Conservation (phyloP, 1,284 basidiomycete species). For the Exobasidium rhododendri region DNA sequence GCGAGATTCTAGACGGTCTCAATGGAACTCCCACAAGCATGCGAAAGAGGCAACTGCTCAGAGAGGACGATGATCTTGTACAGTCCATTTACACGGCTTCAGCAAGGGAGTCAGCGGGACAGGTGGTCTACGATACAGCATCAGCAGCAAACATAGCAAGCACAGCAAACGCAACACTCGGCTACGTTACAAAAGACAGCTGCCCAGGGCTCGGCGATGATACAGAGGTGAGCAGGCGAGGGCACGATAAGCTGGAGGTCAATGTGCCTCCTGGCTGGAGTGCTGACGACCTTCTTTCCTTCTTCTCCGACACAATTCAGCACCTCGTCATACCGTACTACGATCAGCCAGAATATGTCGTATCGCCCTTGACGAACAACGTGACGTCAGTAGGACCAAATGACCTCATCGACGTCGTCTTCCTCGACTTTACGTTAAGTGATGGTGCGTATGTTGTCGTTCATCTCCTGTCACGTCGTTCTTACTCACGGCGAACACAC, state of each 20-base stretch:
- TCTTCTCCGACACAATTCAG: conserved; percentile 10
- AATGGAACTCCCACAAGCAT: conserved; percentile 29
- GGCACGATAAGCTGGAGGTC: background rate
- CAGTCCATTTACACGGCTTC: conserved; percentile 22
- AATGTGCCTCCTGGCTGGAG: background rate
- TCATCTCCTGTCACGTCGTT: background rate
- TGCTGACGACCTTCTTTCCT: background rate
- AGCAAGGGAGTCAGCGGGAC: conserved; percentile 21
- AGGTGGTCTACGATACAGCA: conserved; percentile 17
- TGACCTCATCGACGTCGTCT: conserved; percentile 21
- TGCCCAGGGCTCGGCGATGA: conserved; percentile 45
- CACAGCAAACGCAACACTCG: conserved; percentile 30
- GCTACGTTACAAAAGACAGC: conserved; percentile 52
- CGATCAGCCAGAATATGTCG: conserved; percentile 49
- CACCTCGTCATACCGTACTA: conserved; percentile 29
- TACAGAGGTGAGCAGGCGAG: conserved; percentile 21
- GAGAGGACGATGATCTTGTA: background rate
- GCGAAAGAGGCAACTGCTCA: background rate
- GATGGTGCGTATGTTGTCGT: background rate
- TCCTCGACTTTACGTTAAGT: conserved; percentile 17
- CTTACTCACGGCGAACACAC: background rate
- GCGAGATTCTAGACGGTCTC: conserved; percentile 29
- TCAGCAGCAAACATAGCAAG: conserved; percentile 10
- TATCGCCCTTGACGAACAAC: conserved; percentile 27
- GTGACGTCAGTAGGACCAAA: conserved; percentile 16